Percentiles rank a stretch among this genome's conserved stretches.
These are phyloP conservation scores for Penicillium riverlandense DNA, from an alignment of 495 filamentous ascomycete species.

Conservation along the genomic window DNA sequence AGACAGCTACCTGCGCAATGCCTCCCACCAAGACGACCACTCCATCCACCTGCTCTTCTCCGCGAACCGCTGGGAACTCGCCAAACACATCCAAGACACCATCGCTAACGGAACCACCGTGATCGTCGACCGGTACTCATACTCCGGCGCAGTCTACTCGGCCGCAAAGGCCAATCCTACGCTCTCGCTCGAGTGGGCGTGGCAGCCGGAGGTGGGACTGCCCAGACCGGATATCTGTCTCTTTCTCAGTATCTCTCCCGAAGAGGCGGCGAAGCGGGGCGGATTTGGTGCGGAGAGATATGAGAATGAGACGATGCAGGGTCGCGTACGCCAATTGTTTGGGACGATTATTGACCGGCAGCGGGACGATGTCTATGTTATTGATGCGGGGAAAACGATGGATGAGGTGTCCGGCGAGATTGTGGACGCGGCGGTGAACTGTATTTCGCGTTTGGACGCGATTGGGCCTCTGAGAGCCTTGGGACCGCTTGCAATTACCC, in stretches of 20 bases:
- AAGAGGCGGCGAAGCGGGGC: constrained; percentile 64
- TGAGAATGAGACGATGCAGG: constrained; percentile 79
- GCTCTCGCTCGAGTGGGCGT: constrained; percentile 70
- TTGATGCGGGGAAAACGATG: constrained; percentile 48
- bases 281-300: constrained; percentile 88
- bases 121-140: constrained; percentile 88
- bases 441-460: constrained; percentile 27
- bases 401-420: constrained; percentile 55
- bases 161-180: constrained; percentile 75
- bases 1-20: constrained; percentile 70
- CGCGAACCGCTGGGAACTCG: constrained; percentile 90
- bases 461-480: constrained; percentile 35
- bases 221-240: constrained; percentile 82
- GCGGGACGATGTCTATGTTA: constrained; percentile 24
- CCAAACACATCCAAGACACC: constrained; percentile 54
- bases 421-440: constrained; percentile 45
- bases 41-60: constrained; percentile 93
- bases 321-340: constrained; percentile 70
- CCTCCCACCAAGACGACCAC: constrained; percentile 77
- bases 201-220: constrained; percentile 75
- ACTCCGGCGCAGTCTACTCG: constrained; percentile 89
- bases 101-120: constrained; percentile 63
- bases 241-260: constrained; percentile 73
- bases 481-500: constrained; percentile 24
- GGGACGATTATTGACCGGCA: constrained; percentile 33